Conservation (phyloP, 441 rosid species). For the Adansonia grandidieri region DNA sequence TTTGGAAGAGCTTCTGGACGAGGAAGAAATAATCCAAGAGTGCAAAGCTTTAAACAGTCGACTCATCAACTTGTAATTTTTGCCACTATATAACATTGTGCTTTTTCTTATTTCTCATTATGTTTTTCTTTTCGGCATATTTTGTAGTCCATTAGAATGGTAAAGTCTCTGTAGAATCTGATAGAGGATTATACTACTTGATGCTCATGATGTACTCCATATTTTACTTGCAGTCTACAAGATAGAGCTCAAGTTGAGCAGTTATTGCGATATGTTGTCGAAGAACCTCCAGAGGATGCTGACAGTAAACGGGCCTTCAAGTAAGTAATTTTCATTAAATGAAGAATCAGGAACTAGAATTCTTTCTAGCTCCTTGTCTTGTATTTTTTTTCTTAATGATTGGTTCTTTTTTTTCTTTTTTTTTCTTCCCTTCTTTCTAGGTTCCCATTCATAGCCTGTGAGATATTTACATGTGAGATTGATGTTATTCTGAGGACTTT, state of each 20-base stretch:
- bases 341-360: slow-evolving; percentile 11
- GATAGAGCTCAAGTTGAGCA: slow-evolving; percentile 84
- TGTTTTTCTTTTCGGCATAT: background rate
- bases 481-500: slow-evolving; percentile 88
- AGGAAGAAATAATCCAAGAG: slow-evolving; percentile 98
- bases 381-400: slow-evolving; percentile 26
- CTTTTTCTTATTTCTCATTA: background rate
- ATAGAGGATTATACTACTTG: background rate
- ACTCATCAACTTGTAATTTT: slow-evolving; percentile 79
- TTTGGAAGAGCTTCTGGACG: slow-evolving; percentile 93
- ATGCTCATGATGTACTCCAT: too few species aligned
- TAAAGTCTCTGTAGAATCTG: background rate
- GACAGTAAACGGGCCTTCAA: slow-evolving; percentile 84
- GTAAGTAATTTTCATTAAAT: slow-evolving; percentile 45
- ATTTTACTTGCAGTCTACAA: slow-evolving; percentile 55
- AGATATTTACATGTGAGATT: slow-evolving; percentile 96
- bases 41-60: slow-evolving; percentile 94
- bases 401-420: background rate
- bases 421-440: slow-evolving; percentile 39
- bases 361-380: slow-evolving; percentile 13
- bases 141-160: background rate
- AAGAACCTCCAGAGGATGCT: slow-evolving; percentile 84
- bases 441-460: slow-evolving; percentile 95
- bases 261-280: slow-evolving; percentile 64
- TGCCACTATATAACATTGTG: background rate